Conservation (phyloP, 1,139 yeast species). For the Kodamaea ohmeri region DNA sequence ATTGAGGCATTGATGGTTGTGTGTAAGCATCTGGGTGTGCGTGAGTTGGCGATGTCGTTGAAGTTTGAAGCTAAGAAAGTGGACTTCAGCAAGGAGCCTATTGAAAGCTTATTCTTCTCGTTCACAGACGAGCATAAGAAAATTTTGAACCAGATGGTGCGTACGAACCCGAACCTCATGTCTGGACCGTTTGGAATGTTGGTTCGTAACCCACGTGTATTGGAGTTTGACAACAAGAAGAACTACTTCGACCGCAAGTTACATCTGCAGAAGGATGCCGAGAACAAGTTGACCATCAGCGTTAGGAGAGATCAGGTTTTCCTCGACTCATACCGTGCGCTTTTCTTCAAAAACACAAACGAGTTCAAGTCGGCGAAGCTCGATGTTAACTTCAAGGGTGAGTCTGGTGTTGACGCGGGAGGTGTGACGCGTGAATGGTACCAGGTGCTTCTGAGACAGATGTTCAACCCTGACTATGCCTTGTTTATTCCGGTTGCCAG, state of each 20-base stretch:
- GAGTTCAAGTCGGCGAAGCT: conserved; percentile 74
- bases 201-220: conserved; percentile 82
- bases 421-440: conserved; percentile 98
- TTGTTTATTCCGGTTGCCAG: conserved; percentile 88
- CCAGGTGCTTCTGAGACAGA: conserved; percentile 88
- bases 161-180: conserved; percentile 90
- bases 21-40: conserved; percentile 80
- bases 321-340: conserved; percentile 80
- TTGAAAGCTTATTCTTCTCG: conserved; percentile 76
- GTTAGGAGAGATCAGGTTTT: conserved; percentile 91
- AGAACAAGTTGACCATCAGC: conserved; percentile 55
- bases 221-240: conserved; percentile 93
- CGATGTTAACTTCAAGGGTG: conserved; percentile 84
- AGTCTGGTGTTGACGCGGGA: conserved; percentile 97
- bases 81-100: conserved; percentile 72
- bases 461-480: conserved; percentile 96
- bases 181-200: conserved; percentile 93
- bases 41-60: conserved; percentile 56
- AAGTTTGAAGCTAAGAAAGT: conserved; percentile 57
- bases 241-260: conserved; percentile 77
- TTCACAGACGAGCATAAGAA: conserved; percentile 91
- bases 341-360: conserved; percentile 76
- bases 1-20: conserved; percentile 95
- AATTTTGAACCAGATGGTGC: conserved; percentile 86
- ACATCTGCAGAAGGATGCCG: conserved; percentile 46